These are phyloP conservation scores for Rhodamnia rubescens DNA, from an alignment of 345 rosid species.

Conservation along the genomic window DNA sequence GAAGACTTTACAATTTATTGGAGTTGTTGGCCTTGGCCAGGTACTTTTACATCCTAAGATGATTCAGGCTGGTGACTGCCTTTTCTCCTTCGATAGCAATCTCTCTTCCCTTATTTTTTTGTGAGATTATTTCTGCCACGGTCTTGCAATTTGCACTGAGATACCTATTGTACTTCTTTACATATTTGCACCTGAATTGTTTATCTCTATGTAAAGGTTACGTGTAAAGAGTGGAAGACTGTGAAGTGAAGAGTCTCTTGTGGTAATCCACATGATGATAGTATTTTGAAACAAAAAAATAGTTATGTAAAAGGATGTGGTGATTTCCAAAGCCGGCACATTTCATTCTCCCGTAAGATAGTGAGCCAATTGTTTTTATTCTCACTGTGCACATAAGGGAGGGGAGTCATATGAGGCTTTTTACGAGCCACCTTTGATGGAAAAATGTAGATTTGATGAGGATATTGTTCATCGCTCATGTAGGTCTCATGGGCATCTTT, in stretches of 20 bases:
- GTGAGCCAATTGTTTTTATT: not conserved
- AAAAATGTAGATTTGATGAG: not conserved
- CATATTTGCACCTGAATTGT: not conserved
- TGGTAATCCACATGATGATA: not conserved
- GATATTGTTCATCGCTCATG: not conserved
- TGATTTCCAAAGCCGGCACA: not conserved
- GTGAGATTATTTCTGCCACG: not conserved
- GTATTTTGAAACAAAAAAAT: not conserved
- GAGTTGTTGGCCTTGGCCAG: constrained; percentile 60
- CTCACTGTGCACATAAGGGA: not conserved
- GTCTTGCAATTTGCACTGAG: not conserved
- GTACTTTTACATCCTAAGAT: constrained; percentile 18
- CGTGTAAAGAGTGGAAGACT: not conserved
- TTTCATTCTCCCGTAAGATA: not conserved
- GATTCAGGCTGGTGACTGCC: not conserved
- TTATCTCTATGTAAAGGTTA: not conserved
- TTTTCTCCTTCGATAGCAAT: not conserved
- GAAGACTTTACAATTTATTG: constrained; percentile 72
- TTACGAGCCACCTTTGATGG: not conserved
- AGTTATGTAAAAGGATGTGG: not conserved
- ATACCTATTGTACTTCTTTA: not conserved
- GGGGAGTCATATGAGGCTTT: not conserved
- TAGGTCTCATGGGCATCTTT: not conserved
- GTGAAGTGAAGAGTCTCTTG: not conserved
- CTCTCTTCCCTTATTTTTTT: not conserved